A percentile compares a stretch with the other conserved stretches of the same genome.
These are phyloP conservation scores for Ailanthus altissimus DNA, from an alignment of 345 rosid genomes.

Conservation along the genomic window DNA sequence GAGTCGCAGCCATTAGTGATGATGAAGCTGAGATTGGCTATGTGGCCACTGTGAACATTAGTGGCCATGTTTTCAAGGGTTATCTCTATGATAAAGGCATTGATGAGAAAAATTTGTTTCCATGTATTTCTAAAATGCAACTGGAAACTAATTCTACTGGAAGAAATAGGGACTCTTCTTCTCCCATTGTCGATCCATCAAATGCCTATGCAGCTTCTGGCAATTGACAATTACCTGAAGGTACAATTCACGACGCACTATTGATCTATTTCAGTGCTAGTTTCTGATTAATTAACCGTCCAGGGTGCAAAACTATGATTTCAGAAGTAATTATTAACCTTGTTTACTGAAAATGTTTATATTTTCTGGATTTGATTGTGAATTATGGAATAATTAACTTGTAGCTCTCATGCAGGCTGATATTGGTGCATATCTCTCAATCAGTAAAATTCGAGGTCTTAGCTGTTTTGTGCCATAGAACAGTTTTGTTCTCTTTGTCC, in stretches of 20 bases:
- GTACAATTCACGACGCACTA: constrained; percentile 11
- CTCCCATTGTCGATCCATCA: constrained; percentile 33
- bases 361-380: background rate
- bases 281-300: background rate
- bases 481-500: background rate
- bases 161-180: constrained; percentile 35
- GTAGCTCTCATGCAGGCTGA: background rate
- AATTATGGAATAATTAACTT: background rate
- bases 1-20: constrained; percentile 40
- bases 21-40: constrained; percentile 44
- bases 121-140: constrained; percentile 34
- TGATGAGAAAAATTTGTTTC: constrained; percentile 48
- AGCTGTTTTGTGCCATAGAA: background rate
- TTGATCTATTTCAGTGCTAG: background rate
- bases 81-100: constrained; percentile 64
- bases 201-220: constrained; percentile 32
- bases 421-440: background rate
- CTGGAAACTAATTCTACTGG: constrained; percentile 24
- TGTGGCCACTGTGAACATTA: constrained; percentile 48
- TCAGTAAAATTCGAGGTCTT: background rate
- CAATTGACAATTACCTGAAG: constrained; percentile 35
- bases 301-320: background rate
- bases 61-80: constrained; percentile 58
- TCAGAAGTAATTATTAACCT: background rate
- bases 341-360: background rate